phyloP scores from a whole-genome alignment of 768 basidiomycete genomes.

The Lactarius deliciosus region DNA sequence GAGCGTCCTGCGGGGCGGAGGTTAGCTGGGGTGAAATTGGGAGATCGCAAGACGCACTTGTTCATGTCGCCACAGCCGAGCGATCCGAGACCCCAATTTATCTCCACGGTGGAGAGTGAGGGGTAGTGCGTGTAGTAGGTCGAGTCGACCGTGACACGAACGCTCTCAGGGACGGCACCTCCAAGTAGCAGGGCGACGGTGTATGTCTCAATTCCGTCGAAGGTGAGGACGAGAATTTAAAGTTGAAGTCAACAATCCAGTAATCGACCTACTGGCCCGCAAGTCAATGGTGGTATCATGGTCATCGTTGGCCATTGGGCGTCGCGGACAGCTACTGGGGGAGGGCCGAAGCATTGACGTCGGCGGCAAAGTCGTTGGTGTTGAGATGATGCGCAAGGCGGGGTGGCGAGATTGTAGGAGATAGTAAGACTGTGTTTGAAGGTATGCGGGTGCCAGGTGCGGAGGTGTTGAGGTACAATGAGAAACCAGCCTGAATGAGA shows the following conservation, averaged over 20 bases:
- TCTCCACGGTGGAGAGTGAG: slow-evolving; percentile 51
- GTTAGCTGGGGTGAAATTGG: not conserved
- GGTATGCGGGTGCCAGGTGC: too few relatives aligned
- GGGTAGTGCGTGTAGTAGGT: slow-evolving; percentile 66
- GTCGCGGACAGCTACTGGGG: too few relatives aligned
- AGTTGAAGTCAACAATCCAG: slow-evolving; percentile 50
- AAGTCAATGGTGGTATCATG: slow-evolving; percentile 57
- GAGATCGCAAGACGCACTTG: slow-evolving; percentile 34
- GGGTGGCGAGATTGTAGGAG: too few relatives aligned
- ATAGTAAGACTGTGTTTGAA: too few relatives aligned
- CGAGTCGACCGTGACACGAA: slow-evolving; percentile 47
- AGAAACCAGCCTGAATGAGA: too few relatives aligned
- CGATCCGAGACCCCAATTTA: slow-evolving; percentile 61
- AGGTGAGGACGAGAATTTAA: slow-evolving; percentile 57
- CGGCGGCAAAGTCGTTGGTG: too few relatives aligned
- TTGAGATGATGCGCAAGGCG: too few relatives aligned
- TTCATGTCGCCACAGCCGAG: slow-evolving; percentile 62
- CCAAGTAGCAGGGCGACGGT: slow-evolving; percentile 48
- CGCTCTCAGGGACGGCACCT: slow-evolving; percentile 42
- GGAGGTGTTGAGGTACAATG: too few relatives aligned
- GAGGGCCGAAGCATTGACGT: too few relatives aligned
- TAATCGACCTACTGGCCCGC: slow-evolving; percentile 46
- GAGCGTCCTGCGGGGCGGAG: slow-evolving; percentile 32
- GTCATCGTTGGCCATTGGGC: slow-evolving; percentile 43
- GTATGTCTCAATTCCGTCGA: slow-evolving; percentile 53